These are phyloP conservation scores for Polychytrium aggregatum DNA, from an alignment of 192 early-diverging fungal genomes.

Conservation along the genomic window DNA sequence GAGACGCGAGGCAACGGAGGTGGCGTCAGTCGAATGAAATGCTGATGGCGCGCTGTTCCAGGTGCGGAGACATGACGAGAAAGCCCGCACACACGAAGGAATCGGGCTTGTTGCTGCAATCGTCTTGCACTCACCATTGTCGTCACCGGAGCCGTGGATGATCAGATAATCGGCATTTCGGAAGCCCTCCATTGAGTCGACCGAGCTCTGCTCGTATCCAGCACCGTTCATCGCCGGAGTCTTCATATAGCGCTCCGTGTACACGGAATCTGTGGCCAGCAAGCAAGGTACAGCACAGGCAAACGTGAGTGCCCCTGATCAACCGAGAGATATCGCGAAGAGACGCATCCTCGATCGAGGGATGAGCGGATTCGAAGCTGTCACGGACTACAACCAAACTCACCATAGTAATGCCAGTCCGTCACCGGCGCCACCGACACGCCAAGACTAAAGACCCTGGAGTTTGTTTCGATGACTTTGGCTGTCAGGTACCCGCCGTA, in stretches of 20 bases:
- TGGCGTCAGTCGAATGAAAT: no score
- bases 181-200: slow-evolving; percentile 75
- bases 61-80: no score
- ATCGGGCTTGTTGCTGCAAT: no score
- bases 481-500: slow-evolving; percentile 84
- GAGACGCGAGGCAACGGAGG: no score
- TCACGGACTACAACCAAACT: no score
- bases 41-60: no score
- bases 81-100: not conserved
- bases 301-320: no score
- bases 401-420: slow-evolving; percentile 66
- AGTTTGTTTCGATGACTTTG: slow-evolving; percentile 76
- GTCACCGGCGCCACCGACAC: slow-evolving; percentile 96
- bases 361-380: no score
- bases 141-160: slow-evolving; percentile 86
- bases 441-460: slow-evolving; percentile 67
- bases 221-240: slow-evolving; percentile 63
- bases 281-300: not conserved
- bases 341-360: no score
- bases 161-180: slow-evolving; percentile 64
- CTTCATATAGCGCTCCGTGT: slow-evolving; percentile 96
- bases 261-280: slow-evolving; percentile 58
- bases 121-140: slow-evolving; percentile 30
- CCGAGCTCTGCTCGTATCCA: slow-evolving; percentile 69
- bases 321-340: no score